Evolutionary conservation across 495 filamentous ascomycete species (phyloP).

Genomic region (Parathielavia hyrcaniae): DNA sequence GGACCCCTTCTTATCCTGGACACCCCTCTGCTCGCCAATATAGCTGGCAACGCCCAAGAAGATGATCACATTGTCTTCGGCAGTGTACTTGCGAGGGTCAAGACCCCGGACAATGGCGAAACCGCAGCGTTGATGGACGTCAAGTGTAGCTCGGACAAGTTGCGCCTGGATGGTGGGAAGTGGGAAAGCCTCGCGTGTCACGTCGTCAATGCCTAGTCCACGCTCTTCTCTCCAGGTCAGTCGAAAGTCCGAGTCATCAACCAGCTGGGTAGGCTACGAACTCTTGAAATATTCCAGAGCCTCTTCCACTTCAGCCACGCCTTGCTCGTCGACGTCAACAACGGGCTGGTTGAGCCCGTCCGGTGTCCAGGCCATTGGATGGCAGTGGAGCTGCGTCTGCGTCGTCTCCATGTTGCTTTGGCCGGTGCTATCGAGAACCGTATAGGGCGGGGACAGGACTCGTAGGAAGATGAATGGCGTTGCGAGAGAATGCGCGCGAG

Average conservation of each 20-base stretch:
- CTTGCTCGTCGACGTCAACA: conserved; percentile 12
- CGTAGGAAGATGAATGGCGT: too few species aligned
- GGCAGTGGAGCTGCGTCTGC: too few species aligned
- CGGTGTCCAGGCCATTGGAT: conserved; percentile 21
- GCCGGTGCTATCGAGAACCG: not conserved
- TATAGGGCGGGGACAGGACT: not conserved
- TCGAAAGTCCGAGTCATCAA: not conserved
- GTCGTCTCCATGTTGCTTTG: not conserved
- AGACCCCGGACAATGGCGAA: conserved; percentile 48
- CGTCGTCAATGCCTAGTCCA: conserved; percentile 34
- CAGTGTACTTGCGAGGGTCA: conserved; percentile 34
- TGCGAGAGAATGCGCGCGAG: too few species aligned
- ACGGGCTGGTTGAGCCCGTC: not conserved
- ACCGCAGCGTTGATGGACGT: conserved; percentile 42
- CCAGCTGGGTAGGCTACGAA: conserved; percentile 22
- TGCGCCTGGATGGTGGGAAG: conserved; percentile 32
- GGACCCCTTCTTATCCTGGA: conserved; percentile 44
- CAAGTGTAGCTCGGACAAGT: conserved; percentile 30
- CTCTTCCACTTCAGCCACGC: conserved; percentile 15
- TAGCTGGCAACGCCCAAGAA: conserved; percentile 49
- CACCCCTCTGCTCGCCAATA: conserved; percentile 44
- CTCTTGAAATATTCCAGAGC: conserved; percentile 31
- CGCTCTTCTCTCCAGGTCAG: conserved; percentile 27
- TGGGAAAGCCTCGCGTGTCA: conserved; percentile 34
- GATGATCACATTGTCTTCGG: conserved; percentile 43